Conservation (phyloP, 768 basidiomycete genomes). For the Macrolepiota dolichaula region DNA sequence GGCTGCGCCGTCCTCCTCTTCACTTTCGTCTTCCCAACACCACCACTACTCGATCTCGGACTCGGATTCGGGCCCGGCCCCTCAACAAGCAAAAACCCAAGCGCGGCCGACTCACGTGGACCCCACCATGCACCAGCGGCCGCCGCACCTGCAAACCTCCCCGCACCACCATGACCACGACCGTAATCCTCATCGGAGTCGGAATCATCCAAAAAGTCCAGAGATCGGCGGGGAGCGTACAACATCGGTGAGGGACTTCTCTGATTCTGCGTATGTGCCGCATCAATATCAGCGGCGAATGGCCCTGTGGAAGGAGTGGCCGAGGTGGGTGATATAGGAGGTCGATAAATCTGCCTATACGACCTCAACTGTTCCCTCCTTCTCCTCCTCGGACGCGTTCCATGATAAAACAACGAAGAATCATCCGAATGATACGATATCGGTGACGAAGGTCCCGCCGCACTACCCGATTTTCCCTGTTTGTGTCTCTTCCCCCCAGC, state of each 20-base stretch:
- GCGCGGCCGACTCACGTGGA: not conserved
- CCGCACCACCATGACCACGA: too few relatives aligned
- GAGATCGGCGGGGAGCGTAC: conserved; percentile 1
- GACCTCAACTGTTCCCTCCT: conserved; percentile 21
- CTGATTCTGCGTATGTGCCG: not conserved
- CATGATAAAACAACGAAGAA: conserved; percentile 1
- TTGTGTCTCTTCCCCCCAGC: not conserved
- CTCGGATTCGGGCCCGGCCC: too few relatives aligned
- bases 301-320: not conserved
- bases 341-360: conserved; percentile 24
- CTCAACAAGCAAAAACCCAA: not conserved
- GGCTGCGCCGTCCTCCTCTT: conserved; percentile 6
- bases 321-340: not conserved
- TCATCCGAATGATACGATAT: conserved; percentile 10
- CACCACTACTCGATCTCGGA: not conserved
- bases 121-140: not conserved
- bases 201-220: conserved; percentile 6
- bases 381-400: conserved; percentile 12
- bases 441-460: not conserved
- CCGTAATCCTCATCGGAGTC: not conserved
- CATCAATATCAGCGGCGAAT: not conserved
- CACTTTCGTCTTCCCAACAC: not conserved
- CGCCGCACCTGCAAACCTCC: not conserved
- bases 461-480: not conserved
- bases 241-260: conserved; percentile 6